Base-by-base conservation (phyloP, 108 stramenopile genomes). In the Pelagomonas calceolata region DNA sequence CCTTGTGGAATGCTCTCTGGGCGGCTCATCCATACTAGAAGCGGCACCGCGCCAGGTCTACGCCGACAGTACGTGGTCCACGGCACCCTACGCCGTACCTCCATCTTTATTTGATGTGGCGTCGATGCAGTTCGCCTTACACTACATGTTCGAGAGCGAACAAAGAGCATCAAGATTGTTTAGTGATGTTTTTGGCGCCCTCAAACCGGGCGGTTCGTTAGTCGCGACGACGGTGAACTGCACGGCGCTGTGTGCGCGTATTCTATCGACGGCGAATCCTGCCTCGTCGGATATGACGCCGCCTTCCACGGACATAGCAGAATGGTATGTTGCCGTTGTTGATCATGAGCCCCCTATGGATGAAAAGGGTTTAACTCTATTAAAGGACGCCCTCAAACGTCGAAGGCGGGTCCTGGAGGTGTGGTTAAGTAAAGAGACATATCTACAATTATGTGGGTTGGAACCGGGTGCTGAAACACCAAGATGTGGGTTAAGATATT, bases 201-300 rank as follows among this genome's bases (percentile, higher is more conserved):
- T 99, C 10, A 88, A 90, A 34, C 77, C 88, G 63, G 95, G 95
- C 10, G 95, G 95, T 33, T 84, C 89, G 65, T 86, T 96, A 67
- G 87, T 97, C 33, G 90, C 88, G 39, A 99, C 98, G 7, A 99
- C 98, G 0, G 92, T 97, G 66, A 95, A 99, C 85, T 91, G 95
- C 0, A 68, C 90, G 36, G 87, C 89, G 15, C 86, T 91, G 16
- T n/a, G n/a, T n/a, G n/a, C n/a, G n/a, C n/a, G n/a, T n/a, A n/a
- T n/a, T n/a, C n/a, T n/a, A n/a, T n/a, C n/a, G n/a, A n/a, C n/a
- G n/a, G n/a, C n/a, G n/a, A n/a, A n/a, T n/a, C n/a, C n/a, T n/a
- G n/a, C n/a, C n/a, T n/a, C n/a, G n/a, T n/a, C n/a, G n/a, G n/a
- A n/a, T n/a, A n/a, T n/a, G n/a, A n/a, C n/a, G n/a, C n/a, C n/a